Percentiles rank a stretch among this genome's conserved stretches.
phyloP scores from a whole-genome alignment of 345 rosid species.

The Populus davidiana region DNA sequence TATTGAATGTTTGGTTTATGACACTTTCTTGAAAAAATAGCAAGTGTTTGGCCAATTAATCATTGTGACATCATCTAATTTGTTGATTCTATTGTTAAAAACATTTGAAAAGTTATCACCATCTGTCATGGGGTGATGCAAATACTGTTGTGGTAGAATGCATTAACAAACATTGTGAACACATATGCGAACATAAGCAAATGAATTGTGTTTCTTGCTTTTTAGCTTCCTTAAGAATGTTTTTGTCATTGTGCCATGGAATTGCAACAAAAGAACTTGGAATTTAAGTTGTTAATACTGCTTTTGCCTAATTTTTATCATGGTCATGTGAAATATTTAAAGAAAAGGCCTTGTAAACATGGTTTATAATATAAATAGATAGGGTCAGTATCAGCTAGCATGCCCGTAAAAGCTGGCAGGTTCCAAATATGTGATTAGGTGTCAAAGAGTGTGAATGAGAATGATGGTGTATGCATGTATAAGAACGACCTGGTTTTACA shows the following conservation, averaged over 20 bases:
- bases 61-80: neutral
- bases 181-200: neutral
- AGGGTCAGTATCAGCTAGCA: neutral
- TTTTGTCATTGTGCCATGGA: neutral
- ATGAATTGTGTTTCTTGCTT: constrained; percentile 3
- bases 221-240: neutral
- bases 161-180: neutral
- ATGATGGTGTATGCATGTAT: neutral
- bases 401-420: neutral
- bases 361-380: neutral
- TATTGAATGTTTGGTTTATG: neutral
- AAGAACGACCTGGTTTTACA: neutral
- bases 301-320: neutral
- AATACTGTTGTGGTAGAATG: neutral
- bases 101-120: neutral
- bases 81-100: neutral
- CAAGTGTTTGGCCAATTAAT: neutral
- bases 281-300: neutral
- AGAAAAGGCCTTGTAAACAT: neutral
- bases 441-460: neutral
- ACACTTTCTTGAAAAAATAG: neutral
- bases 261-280: neutral
- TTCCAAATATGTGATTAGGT: neutral
- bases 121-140: neutral
- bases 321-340: neutral